These are phyloP conservation scores for Sclerotinia glacialis DNA, from an alignment of 2,329 filamentous ascomycete species.

Conservation along the genomic window DNA sequence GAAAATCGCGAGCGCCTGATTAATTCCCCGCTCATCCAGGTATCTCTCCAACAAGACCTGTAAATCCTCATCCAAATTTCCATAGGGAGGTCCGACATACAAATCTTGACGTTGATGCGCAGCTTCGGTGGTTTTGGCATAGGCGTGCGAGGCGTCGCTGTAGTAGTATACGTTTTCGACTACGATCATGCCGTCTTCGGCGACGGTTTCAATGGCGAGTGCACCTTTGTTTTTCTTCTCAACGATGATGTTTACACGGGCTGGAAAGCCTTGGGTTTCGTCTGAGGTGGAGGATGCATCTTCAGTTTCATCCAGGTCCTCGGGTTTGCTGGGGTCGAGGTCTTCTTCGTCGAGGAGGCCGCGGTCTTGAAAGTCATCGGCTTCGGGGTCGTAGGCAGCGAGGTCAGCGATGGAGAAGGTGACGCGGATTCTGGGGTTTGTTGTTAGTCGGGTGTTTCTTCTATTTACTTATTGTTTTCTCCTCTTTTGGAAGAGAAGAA, in stretches of 20 bases:
- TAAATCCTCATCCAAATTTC: constrained; percentile 92
- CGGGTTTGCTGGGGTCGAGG: constrained; percentile 47
- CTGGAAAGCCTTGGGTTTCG: constrained; percentile 64
- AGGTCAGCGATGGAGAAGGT: constrained; percentile 84
- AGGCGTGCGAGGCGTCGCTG: constrained; percentile 71
- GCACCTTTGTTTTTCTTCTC: constrained; percentile 85
- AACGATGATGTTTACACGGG: constrained; percentile 79
- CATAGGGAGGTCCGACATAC: constrained; percentile 90
- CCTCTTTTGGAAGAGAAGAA: constrained; percentile 37
- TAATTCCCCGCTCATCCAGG: constrained; percentile 90
- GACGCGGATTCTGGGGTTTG: constrained; percentile 62
- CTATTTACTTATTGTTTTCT: constrained; percentile 7
- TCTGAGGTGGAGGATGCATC: constrained; percentile 54
- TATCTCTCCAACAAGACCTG: constrained; percentile 90
- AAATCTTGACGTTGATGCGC: constrained; percentile 72
- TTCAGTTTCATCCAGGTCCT: constrained; percentile 51
- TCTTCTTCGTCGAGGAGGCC: constrained; percentile 53
- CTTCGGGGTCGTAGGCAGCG: constrained; percentile 60
- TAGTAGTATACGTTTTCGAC: constrained; percentile 93
- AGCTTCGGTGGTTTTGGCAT: constrained; percentile 71
- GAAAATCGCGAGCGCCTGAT: constrained; percentile 81
- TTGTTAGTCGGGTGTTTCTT: not conserved
- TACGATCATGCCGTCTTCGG: constrained; percentile 80
- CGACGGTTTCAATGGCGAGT: constrained; percentile 80
- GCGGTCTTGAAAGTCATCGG: constrained; percentile 53